Evolutionary conservation across 495 filamentous ascomycete species (phyloP).

Genomic region (Xylaria acuta): DNA sequence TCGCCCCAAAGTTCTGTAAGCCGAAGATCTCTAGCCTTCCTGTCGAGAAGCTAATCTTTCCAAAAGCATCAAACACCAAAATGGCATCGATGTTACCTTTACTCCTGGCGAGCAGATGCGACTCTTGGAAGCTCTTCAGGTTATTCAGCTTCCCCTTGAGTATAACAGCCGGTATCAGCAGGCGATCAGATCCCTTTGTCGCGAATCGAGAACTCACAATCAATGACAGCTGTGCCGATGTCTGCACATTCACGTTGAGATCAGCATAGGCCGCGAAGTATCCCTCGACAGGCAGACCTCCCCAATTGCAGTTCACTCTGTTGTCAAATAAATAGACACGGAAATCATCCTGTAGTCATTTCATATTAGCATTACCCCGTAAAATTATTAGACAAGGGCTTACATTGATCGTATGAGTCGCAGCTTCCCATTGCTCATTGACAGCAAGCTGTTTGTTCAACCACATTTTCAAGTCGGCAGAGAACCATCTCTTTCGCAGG

Average conservation of each 20-base stretch:
- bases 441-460: conserved; percentile 7
- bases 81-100: conserved; percentile 15
- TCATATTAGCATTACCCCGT: too few species aligned
- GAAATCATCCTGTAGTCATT: conserved; percentile 10
- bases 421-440: background rate
- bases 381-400: too few species aligned
- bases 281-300: background rate
- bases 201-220: background rate
- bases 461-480: conserved; percentile 8
- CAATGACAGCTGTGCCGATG: background rate
- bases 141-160: background rate
- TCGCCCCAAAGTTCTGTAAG: conserved; percentile 32
- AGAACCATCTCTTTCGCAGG: conserved; percentile 34
- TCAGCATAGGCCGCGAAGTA: conserved; percentile 12
- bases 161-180: background rate
- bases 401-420: conserved; percentile 5
- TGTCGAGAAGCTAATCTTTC: conserved; percentile 10
- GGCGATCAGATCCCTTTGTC: background rate
- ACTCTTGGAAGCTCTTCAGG: background rate
- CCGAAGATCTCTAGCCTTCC: conserved; percentile 24
- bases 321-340: conserved; percentile 5
- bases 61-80: conserved; percentile 7
- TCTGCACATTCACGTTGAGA: conserved; percentile 8
- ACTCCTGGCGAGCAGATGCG: conserved; percentile 13
- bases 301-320: background rate